Evolutionary conservation across 345 rosid genomes (phyloP).

Genomic region (Anastatica hierochuntica): DNA sequence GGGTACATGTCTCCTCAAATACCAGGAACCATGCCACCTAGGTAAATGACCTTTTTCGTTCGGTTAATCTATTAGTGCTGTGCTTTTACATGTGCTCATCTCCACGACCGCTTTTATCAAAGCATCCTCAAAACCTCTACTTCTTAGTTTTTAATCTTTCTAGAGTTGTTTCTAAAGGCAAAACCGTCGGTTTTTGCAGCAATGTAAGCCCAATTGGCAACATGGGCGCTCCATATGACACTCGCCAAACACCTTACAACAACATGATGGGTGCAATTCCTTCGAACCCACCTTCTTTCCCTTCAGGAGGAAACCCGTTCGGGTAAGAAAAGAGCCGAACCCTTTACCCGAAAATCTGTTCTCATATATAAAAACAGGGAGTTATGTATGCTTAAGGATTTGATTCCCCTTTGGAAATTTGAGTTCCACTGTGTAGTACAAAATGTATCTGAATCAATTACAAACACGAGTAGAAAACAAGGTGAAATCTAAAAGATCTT

Average conservation of each 20-base stretch:
- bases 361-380: too few relatives aligned
- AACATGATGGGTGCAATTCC: conserved; percentile 29
- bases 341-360: background rate
- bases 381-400: conserved; percentile 6
- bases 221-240: conserved; percentile 30
- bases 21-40: conserved; percentile 37
- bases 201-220: conserved; percentile 28
- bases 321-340: conserved; percentile 12
- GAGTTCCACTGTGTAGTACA: conserved; percentile 5
- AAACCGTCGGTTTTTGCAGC: conserved; percentile 27
- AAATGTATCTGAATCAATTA: background rate
- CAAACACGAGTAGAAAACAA: conserved; percentile 12
- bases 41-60: conserved; percentile 34
- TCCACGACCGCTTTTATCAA: background rate
- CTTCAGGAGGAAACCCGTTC: conserved; percentile 25
- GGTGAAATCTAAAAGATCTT: background rate
- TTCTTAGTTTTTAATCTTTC: too few relatives aligned
- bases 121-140: background rate
- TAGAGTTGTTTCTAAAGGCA: background rate
- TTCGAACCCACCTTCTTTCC: conserved; percentile 11
- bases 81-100: background rate
- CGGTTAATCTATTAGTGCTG: background rate
- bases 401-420: background rate
- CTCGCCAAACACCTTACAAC: conserved; percentile 37
- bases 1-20: conserved; percentile 55